phyloP scores from a whole-genome alignment of 1,139 yeast species.

The Yamadazyma songkhlaensis region DNA sequence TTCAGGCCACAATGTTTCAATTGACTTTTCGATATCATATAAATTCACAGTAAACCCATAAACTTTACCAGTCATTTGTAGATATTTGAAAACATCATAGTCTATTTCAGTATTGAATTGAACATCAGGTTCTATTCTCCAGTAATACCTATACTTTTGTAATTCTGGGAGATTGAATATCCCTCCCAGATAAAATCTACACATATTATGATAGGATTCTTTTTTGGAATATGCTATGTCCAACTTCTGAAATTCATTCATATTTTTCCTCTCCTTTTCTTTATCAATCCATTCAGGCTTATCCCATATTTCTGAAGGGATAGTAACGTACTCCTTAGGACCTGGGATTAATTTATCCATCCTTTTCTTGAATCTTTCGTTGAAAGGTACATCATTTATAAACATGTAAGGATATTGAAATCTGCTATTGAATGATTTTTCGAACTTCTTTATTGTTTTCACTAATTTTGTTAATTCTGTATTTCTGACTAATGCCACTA shows the following conservation, averaged over 20 bases:
- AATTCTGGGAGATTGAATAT: slow-evolving; percentile 65
- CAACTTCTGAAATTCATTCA: slow-evolving; percentile 37
- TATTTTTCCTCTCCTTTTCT: slow-evolving; percentile 35
- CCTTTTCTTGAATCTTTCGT: slow-evolving; percentile 48
- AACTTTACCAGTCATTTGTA: slow-evolving; percentile 59
- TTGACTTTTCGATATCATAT: slow-evolving; percentile 66
- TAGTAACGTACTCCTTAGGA: slow-evolving; percentile 54
- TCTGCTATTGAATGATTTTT: slow-evolving; percentile 61
- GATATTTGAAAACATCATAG: slow-evolving; percentile 74
- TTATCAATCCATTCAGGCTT: slow-evolving; percentile 58
- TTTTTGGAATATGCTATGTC: slow-evolving; percentile 62
- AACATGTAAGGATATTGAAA: slow-evolving; percentile 81
- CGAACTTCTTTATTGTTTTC: slow-evolving; percentile 56
- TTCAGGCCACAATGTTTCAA: slow-evolving; percentile 65
- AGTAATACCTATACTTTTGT: slow-evolving; percentile 52
- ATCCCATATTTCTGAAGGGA: slow-evolving; percentile 60
- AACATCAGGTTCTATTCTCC: slow-evolving; percentile 82
- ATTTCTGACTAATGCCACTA: slow-evolving; percentile 69
- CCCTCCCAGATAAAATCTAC: slow-evolving; percentile 55
- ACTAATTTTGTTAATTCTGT: slow-evolving; percentile 51
- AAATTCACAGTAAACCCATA: slow-evolving; percentile 70
- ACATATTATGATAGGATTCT: slow-evolving; percentile 76
- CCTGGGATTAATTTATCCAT: slow-evolving; percentile 46
- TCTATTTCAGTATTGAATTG: slow-evolving; percentile 63
- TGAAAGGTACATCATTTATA: slow-evolving; percentile 67